A percentile compares a stretch with the other conserved stretches of the same genome.
These are phyloP conservation scores for Penicillium dipodomyicola DNA, from an alignment of 495 filamentous ascomycete species.

Conservation along the genomic window DNA sequence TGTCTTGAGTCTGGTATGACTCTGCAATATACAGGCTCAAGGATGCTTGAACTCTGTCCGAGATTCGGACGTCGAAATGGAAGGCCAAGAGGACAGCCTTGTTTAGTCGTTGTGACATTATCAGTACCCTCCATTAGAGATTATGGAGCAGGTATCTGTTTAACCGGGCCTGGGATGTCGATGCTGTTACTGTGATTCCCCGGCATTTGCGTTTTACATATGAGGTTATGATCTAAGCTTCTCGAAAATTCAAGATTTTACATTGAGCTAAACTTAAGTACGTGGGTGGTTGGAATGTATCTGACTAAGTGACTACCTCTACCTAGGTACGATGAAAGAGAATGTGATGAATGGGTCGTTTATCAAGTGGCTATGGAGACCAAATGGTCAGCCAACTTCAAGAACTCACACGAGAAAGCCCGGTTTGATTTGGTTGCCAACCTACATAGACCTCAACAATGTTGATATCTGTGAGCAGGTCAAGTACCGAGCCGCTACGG, in stretches of 20 bases:
- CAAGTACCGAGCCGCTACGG: neutral
- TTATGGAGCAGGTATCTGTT: neutral
- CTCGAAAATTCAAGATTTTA: neutral
- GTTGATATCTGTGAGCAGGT: neutral
- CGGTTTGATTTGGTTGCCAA: neutral
- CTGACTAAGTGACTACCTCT: too few relatives aligned
- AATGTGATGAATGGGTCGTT: neutral
- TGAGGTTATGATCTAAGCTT: constrained; percentile 25
- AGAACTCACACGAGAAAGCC: neutral
- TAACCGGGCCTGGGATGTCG: neutral
- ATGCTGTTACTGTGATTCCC: constrained; percentile 19
- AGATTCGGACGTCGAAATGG: constrained; percentile 23
- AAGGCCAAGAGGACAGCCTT: neutral
- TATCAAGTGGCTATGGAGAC: neutral
- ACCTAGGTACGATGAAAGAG: too few relatives aligned
- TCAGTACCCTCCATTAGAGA: neutral
- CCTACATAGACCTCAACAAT: neutral
- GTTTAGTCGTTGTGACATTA: neutral
- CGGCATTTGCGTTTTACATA: constrained; percentile 16
- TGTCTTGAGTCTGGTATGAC: neutral
- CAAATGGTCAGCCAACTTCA: neutral
- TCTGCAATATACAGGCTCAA: constrained; percentile 32
- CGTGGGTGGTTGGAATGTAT: too few relatives aligned
- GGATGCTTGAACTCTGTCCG: constrained; percentile 36
- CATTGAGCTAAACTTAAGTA: neutral